Conservation (phyloP, 129 eudicot species). For the Pseudognaphalium luteoalbum region DNA sequence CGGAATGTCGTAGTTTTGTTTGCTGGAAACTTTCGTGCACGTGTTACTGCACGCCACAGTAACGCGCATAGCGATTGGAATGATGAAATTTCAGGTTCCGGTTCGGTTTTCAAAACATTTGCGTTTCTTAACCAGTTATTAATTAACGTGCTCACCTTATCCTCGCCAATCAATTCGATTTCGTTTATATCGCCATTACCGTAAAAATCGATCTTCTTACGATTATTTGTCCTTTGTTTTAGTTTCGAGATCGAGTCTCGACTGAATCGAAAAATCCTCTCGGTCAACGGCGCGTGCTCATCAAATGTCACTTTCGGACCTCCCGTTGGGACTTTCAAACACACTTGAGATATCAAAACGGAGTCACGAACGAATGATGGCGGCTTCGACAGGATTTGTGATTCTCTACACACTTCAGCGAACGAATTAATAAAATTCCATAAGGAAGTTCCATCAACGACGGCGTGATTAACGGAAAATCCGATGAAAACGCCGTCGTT, state of each 20-base stretch:
- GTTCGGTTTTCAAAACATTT: constrained; percentile 9
- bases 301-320: constrained; percentile 64
- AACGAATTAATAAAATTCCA: constrained; percentile 77
- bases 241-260: constrained; percentile 53
- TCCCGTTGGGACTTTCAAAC: constrained; percentile 49
- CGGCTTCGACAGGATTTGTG: constrained; percentile 27
- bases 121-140: constrained; percentile 40
- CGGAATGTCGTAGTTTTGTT: constrained; percentile 67
- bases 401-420: constrained; percentile 59
- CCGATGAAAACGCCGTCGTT: constrained; percentile 66
- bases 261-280: constrained; percentile 71
- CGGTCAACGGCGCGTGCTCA: constrained; percentile 50
- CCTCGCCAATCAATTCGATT: constrained; percentile 56
- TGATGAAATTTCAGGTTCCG: constrained; percentile 56
- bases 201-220: constrained; percentile 6
- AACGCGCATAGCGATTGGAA: constrained; percentile 72
- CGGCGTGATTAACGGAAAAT: constrained; percentile 69
- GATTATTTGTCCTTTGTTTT: constrained; percentile 44
- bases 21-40: constrained; percentile 59
- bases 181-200: constrained; percentile 33
- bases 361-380: constrained; percentile 62
- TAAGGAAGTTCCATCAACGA: constrained; percentile 70
- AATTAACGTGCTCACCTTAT: constrained; percentile 31
- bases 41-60: constrained; percentile 77
- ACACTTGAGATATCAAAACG: constrained; percentile 46